Base-by-base conservation (phyloP, 2,329 filamentous ascomycete genomes). In the Aspergillus tubingensis region DNA sequence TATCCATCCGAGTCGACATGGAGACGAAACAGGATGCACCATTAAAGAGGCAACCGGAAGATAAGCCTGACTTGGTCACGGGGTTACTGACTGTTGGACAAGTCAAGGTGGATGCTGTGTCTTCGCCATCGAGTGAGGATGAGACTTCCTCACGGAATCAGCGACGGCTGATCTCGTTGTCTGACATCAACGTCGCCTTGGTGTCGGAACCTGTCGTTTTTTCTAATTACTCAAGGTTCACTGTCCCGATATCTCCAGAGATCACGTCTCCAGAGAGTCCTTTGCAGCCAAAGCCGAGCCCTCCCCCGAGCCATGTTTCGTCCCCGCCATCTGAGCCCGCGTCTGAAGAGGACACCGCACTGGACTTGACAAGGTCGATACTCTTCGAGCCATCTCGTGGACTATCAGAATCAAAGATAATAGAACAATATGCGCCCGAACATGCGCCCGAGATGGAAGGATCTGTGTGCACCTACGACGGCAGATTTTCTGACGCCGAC, bases 1-100 rank as follows among this genome's bases (percentile, higher is more conserved):
- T 88, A 50, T 76, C 80, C 32, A 67, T 86, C 57, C 79, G 79
- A 54, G 67, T 86, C n/a, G 81, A 83, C 53, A 79, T 83, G 65
- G 78, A 81, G 48, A 65, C 79, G 15, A 74, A 76, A 15, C 68
- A 77, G 32, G 79, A 80, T 61, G 76, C 70, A 2, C 60, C 71
- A 6, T 65, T 69, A 5, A 77, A 76, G 53, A 67, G 70, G 55
- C 66, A 73, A 3, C 70, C 74, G 1, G 73, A 76, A 49, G 65
- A 73, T 13, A 73, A 71, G 58, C 71, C 72, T n/a, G 76, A 79
- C 62, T 62, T 72, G 44, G 67, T 79, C 15, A 69, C 76, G 7
- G 75, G 66, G 2, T 54, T 78, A 13, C 62, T 79, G 62, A 75
- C 62, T 17, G 62, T 79, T 52, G 67, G 72, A 27, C 70, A 77